A percentile compares a stretch with the other conserved stretches of the same genome.
phyloP scores from a whole-genome alignment of 1,284 basidiomycete genomes.

The Omphalotus olearius region DNA sequence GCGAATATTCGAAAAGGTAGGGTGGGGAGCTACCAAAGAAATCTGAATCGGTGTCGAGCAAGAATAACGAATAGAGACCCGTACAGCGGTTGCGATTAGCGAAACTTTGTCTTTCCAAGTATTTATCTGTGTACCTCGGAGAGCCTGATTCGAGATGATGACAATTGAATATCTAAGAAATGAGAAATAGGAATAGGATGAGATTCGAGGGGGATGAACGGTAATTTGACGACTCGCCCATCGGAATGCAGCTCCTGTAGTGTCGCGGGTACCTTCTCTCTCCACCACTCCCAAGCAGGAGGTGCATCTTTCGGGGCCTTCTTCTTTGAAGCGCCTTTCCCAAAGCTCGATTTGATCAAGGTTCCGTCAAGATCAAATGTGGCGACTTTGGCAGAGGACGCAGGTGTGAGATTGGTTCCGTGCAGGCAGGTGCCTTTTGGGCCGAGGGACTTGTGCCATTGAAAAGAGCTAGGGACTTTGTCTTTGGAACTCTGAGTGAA shows the following conservation, averaged over 20 bases:
- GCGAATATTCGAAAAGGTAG: constrained; percentile 82
- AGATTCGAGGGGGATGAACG: not conserved
- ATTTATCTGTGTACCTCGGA: constrained; percentile 59
- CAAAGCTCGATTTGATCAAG: constrained; percentile 62
- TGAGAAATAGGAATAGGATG: too few relatives aligned
- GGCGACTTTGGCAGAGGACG: constrained; percentile 54
- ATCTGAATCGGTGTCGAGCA: not conserved
- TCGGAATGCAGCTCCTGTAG: constrained; percentile 55
- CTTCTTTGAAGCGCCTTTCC: constrained; percentile 12
- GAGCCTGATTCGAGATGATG: constrained; percentile 77
- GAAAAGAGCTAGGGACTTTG: constrained; percentile 32
- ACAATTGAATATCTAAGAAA: constrained; percentile 68
- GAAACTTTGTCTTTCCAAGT: constrained; percentile 11
- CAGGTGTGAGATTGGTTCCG: constrained; percentile 52
- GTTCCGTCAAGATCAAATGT: constrained; percentile 89
- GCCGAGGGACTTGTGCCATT: constrained; percentile 58
- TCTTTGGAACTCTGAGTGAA: constrained; percentile 26
- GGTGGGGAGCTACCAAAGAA: constrained; percentile 49
- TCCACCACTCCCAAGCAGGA: constrained; percentile 76
- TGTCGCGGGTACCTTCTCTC: constrained; percentile 56
- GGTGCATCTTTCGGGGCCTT: constrained; percentile 23
- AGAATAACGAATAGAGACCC: not conserved
- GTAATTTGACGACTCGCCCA: constrained; percentile 44
- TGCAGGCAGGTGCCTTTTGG: constrained; percentile 57
- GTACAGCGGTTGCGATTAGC: constrained; percentile 8